phyloP scores from a whole-genome alignment of 306 rosid genomes.

The Cyclanthera cordifolia region DNA sequence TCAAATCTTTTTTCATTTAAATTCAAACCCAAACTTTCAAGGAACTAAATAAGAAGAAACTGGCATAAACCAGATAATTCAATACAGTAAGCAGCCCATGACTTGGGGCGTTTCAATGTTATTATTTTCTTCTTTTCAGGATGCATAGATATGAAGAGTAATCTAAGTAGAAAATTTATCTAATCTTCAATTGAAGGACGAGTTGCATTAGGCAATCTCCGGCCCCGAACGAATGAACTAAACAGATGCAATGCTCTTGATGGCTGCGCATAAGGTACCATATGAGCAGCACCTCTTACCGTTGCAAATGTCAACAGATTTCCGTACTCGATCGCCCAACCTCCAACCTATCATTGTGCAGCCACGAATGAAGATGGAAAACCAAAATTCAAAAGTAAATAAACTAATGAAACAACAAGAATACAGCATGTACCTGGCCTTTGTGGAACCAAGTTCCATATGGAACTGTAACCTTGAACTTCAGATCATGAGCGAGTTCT shows the following conservation, averaged over 20 bases:
- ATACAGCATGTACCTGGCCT: conserved; percentile 31
- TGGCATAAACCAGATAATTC: neutral
- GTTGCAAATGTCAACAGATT: conserved; percentile 76
- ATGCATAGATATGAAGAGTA: neutral
- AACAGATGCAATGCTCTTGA: conserved; percentile 71
- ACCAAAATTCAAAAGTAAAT: neutral
- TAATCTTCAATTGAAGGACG: conserved; percentile 31
- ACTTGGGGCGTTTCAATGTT: neutral
- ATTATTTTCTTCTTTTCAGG: neutral
- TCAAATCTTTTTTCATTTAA: neutral
- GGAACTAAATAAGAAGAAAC: neutral
- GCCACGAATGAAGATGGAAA: neutral
- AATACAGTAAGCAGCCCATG: neutral
- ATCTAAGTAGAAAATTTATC: neutral
- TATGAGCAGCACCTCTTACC: conserved; percentile 83
- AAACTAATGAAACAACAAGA: neutral
- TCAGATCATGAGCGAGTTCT: conserved; percentile 65
- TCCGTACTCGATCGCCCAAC: conserved; percentile 87
- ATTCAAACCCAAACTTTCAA: neutral
- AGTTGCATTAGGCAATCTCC: conserved; percentile 59
- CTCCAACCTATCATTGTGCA: conserved; percentile 40
- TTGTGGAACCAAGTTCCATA: conserved; percentile 86
- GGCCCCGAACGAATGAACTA: conserved; percentile 43
- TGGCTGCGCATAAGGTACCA: conserved; percentile 91
- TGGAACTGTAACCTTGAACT: conserved; percentile 55